phyloP scores from a whole-genome alignment of 2,329 filamentous ascomycete genomes.

The Paradendryphiella salina region DNA sequence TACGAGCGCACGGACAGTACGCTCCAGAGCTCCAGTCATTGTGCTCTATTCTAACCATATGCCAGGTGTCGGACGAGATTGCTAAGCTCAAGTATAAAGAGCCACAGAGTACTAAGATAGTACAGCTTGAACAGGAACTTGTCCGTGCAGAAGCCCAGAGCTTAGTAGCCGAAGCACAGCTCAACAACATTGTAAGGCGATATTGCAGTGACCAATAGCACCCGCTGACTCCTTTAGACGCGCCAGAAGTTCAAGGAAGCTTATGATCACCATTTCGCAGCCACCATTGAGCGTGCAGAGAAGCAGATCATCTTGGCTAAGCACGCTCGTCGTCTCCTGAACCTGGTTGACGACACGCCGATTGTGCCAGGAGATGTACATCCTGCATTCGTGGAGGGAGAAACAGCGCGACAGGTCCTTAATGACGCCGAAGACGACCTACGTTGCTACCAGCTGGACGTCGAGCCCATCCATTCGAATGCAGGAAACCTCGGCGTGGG shows the following conservation, averaged over 20 bases:
- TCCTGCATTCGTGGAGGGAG: slow-evolving; percentile 65
- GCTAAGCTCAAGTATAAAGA: slow-evolving; percentile 90
- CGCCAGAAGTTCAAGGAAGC: slow-evolving; percentile 96
- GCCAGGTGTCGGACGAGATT: slow-evolving; percentile 82
- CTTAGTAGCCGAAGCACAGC: slow-evolving; percentile 91
- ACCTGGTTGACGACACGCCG: slow-evolving; percentile 85
- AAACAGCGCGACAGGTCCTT: slow-evolving; percentile 78
- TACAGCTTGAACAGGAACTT: slow-evolving; percentile 91
- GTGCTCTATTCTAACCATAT: slow-evolving; percentile 2
- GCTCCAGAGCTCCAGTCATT: background rate
- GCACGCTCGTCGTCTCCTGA: slow-evolving; percentile 82
- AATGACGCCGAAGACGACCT: slow-evolving; percentile 92
- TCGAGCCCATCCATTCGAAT: slow-evolving; percentile 58
- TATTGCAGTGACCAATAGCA: background rate
- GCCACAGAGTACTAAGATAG: slow-evolving; percentile 77
- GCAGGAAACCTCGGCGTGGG: slow-evolving; percentile 55
- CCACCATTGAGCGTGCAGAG: slow-evolving; percentile 92
- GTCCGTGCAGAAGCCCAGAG: slow-evolving; percentile 95
- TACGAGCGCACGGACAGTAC: too few relatives aligned
- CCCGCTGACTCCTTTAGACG: slow-evolving; percentile 61
- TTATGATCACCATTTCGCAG: slow-evolving; percentile 83
- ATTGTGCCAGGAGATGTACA: slow-evolving; percentile 83
- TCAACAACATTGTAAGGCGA: slow-evolving; percentile 77
- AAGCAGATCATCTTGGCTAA: slow-evolving; percentile 94
- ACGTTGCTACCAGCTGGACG: slow-evolving; percentile 67